Evolutionary conservation across 192 early-diverging fungal species (phyloP).

Genomic region (Coemansia sp.): DNA sequence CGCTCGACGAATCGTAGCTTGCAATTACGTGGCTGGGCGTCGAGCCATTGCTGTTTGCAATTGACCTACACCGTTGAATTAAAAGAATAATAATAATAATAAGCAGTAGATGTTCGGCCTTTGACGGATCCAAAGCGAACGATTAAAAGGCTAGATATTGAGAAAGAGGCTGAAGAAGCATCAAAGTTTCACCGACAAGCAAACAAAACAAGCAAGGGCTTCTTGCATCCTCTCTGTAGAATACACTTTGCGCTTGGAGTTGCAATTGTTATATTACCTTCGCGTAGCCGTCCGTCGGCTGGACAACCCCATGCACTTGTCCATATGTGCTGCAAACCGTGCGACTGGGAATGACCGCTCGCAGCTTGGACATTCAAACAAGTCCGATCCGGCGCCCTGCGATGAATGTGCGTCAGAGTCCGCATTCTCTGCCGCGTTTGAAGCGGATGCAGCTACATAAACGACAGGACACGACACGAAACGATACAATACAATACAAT

Average conservation of each 20-base stretch:
- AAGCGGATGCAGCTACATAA: not conserved
- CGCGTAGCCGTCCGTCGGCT: conserved; percentile 52
- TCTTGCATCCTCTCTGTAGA: not conserved
- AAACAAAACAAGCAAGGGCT: not conserved
- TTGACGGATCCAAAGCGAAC: too few relatives aligned
- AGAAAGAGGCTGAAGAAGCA: too few relatives aligned
- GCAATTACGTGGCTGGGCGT: conserved; percentile 34
- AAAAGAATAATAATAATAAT: not conserved
- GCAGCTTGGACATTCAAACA: conserved; percentile 83
- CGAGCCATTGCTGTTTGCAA: conserved; percentile 37
- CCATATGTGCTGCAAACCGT: conserved; percentile 88
- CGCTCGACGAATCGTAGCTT: conserved; percentile 51
- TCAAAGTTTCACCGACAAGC: too few relatives aligned
- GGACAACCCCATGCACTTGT: conserved; percentile 86
- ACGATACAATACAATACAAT: too few relatives aligned
- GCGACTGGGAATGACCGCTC: conserved; percentile 73
- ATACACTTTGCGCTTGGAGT: too few relatives aligned
- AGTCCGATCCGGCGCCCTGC: conserved; percentile 43
- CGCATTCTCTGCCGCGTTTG: not conserved
- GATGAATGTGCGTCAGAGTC: not conserved
- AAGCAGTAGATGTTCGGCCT: too few relatives aligned
- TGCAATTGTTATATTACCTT: conserved; percentile 26
- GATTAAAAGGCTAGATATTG: too few relatives aligned
- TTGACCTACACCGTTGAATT: conserved; percentile 9
- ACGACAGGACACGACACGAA: not conserved